These are phyloP conservation scores for Fusarium beomiforme DNA, from an alignment of 2,329 filamentous ascomycete genomes.

Conservation along the genomic window DNA sequence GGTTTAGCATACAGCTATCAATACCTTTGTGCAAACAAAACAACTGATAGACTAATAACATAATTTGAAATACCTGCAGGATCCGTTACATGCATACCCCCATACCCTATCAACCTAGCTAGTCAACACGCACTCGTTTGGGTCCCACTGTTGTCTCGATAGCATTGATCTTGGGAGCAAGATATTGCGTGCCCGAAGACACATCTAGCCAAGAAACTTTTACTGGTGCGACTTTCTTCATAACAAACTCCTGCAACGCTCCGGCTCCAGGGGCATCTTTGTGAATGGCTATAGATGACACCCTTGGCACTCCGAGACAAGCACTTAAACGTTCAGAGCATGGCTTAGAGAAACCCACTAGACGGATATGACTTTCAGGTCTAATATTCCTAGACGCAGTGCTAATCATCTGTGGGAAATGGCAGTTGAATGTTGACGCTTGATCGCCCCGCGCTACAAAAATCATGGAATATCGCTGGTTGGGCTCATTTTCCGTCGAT, in stretches of 20 bases:
- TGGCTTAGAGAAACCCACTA: slow-evolving; percentile 71
- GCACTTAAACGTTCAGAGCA: slow-evolving; percentile 67
- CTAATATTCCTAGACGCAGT: slow-evolving; percentile 58
- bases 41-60: not conserved
- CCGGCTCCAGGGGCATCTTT: slow-evolving; percentile 65
- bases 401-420: slow-evolving; percentile 66
- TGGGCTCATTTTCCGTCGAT: not conserved
- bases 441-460: slow-evolving; percentile 69
- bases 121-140: slow-evolving; percentile 41
- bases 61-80: not conserved
- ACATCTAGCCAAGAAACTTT: slow-evolving; percentile 63
- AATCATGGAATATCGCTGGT: slow-evolving; percentile 58
- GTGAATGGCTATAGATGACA: slow-evolving; percentile 70
- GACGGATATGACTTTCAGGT: slow-evolving; percentile 56
- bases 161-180: slow-evolving; percentile 48
- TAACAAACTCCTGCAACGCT: slow-evolving; percentile 66
- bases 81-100: not conserved
- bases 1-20: not conserved
- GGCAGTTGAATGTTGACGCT: slow-evolving; percentile 66
- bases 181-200: slow-evolving; percentile 39
- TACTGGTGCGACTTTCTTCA: slow-evolving; percentile 61
- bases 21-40: not conserved
- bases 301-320: slow-evolving; percentile 69
- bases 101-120: not conserved
- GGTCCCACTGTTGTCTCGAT: slow-evolving; percentile 50